Percentiles rank a stretch among this genome's conserved stretches.
Evolutionary conservation across 164 flowering plant species (phyloP).

Genomic region (Umbilicus rupestris): DNA sequence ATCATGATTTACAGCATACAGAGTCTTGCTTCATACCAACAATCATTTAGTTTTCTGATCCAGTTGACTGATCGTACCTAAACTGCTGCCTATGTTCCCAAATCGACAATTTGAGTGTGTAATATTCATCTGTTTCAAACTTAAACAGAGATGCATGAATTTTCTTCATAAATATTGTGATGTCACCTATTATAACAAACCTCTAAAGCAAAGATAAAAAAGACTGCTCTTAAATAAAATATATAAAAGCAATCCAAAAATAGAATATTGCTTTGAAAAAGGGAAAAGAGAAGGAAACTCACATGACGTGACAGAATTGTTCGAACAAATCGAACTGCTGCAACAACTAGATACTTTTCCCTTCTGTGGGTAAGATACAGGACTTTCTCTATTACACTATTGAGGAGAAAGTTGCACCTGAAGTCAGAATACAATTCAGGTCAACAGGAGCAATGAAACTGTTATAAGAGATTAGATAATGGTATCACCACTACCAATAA

Average conservation of each 20-base stretch:
- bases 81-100: neutral
- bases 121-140: neutral
- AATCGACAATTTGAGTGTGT: neutral
- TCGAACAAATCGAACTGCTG: slow-evolving; percentile 85
- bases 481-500: neutral
- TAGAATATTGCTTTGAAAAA: neutral
- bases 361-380: slow-evolving; percentile 65
- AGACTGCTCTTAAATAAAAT: neutral
- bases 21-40: neutral
- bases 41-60: neutral
- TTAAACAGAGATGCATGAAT: neutral
- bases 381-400: slow-evolving; percentile 70
- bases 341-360: slow-evolving; percentile 83
- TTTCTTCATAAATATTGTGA: neutral
- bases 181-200: neutral
- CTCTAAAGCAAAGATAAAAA: neutral
- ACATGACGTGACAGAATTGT: slow-evolving; percentile 79
- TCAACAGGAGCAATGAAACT: neutral
- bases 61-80: neutral
- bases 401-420: slow-evolving; percentile 81
- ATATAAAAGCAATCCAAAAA: neutral
- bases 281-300: slow-evolving; percentile 22
- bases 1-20: neutral
- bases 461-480: neutral
- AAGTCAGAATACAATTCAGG: slow-evolving; percentile 12